A percentile compares a stretch with the other conserved stretches of the same genome.
phyloP scores from a whole-genome alignment of 805 yeast genomes.

The Scheffersomyces spartinae region DNA sequence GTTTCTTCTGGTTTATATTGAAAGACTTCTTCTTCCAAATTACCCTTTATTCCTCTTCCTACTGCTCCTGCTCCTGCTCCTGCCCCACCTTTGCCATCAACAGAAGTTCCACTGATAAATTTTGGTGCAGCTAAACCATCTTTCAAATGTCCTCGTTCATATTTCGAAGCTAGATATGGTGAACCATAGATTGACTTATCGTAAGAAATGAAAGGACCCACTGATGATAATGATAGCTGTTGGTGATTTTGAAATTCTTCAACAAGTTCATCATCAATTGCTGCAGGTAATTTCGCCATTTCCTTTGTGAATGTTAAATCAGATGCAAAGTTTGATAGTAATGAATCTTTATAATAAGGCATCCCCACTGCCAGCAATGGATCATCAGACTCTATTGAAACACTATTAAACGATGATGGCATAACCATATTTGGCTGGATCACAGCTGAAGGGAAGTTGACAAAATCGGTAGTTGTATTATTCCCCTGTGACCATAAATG shows the following conservation, averaged over 20 bases:
- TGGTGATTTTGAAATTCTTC: constrained; percentile 20
- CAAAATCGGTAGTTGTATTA: constrained; percentile 21
- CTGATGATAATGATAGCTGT: constrained; percentile 30
- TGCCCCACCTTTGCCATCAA: too few relatives aligned
- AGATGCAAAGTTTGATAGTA: constrained; percentile 73
- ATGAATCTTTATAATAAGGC: constrained; percentile 71
- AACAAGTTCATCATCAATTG: constrained; percentile 39
- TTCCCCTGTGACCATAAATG: constrained; percentile 55
- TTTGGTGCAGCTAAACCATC: constrained; percentile 27
- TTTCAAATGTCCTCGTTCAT: constrained; percentile 24
- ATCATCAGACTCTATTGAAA: constrained; percentile 27
- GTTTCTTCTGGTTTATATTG: constrained; percentile 8
- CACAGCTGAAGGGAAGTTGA: constrained; percentile 27
- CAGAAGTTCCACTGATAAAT: constrained; percentile 44
- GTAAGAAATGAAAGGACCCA: constrained; percentile 26
- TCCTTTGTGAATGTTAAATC: constrained; percentile 48
- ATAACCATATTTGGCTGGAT: constrained; percentile 42
- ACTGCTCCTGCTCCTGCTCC: constrained; percentile 1
- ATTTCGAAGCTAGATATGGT: constrained; percentile 36
- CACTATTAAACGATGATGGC: constrained; percentile 15
- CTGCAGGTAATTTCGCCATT: constrained; percentile 47
- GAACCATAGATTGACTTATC: constrained; percentile 46
- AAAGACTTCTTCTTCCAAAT: constrained; percentile 9
- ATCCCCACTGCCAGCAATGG: constrained; percentile 71
- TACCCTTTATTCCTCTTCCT: constrained; percentile 5